Conservation (phyloP, 257 asterid genomes). For the Eucommia ulmoides region DNA sequence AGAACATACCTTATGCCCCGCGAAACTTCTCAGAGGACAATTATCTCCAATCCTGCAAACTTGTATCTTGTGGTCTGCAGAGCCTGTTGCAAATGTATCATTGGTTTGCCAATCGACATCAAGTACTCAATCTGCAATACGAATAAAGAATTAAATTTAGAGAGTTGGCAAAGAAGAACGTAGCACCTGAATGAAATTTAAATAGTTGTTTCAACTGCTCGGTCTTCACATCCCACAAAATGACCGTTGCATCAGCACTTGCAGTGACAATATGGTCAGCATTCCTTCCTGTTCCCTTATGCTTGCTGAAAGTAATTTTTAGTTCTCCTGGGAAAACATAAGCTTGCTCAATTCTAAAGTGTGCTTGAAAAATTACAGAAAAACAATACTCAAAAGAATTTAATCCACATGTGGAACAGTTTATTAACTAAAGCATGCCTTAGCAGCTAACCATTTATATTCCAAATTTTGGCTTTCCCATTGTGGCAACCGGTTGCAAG, state of each 20-base stretch:
- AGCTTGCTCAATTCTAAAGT: background rate
- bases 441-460: constrained; percentile 20
- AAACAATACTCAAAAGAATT: background rate
- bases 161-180: background rate
- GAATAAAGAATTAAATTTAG: background rate
- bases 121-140: constrained; percentile 14
- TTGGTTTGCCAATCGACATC: constrained; percentile 25
- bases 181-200: constrained; percentile 22
- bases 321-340: constrained; percentile 15
- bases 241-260: constrained; percentile 19
- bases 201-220: constrained; percentile 12
- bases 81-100: constrained; percentile 26
- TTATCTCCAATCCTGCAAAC: constrained; percentile 17
- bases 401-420: no score
- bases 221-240: constrained; percentile 22
- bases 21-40: constrained; percentile 14
- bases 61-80: constrained; percentile 18
- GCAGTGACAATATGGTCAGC: constrained; percentile 21
- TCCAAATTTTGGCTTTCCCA: constrained; percentile 27
- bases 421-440: no score
- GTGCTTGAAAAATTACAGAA: background rate
- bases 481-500: constrained; percentile 24
- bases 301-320: constrained; percentile 15
- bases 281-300: constrained; percentile 18
- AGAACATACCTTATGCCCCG: constrained; percentile 23